Evolutionary conservation across 495 filamentous ascomycete species (phyloP).

Genomic region (Podospora conica): DNA sequence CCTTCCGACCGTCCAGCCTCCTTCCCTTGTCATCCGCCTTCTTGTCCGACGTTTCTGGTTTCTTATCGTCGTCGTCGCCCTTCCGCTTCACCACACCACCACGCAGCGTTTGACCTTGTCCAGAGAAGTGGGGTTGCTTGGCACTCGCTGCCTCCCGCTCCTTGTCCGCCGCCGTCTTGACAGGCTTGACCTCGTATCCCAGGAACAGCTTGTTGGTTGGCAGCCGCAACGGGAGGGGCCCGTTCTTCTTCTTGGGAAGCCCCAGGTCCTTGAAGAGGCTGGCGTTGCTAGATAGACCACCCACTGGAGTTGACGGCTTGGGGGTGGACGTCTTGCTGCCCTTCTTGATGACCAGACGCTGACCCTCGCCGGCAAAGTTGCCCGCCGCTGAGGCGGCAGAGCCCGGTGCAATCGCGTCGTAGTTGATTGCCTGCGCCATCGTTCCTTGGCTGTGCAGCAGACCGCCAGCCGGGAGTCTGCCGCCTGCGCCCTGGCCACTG

Average conservation of each 20-base stretch:
- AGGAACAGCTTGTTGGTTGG: constrained; percentile 91
- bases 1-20: constrained; percentile 34
- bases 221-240: constrained; percentile 80
- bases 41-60: constrained; percentile 22
- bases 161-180: constrained; percentile 72
- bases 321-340: constrained; percentile 71
- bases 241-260: constrained; percentile 50
- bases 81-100: constrained; percentile 52
- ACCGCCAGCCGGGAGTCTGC: constrained; percentile 60
- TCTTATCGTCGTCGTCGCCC: constrained; percentile 36
- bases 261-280: constrained; percentile 32
- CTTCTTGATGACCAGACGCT: constrained; percentile 74
- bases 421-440: constrained; percentile 97
- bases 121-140: constrained; percentile 71
- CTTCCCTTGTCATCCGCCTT: constrained; percentile 31
- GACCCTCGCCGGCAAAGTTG: constrained; percentile 72
- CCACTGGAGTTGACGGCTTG: constrained; percentile 72
- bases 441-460: constrained; percentile 74
- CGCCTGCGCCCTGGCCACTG: constrained; percentile 28
- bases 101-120: constrained; percentile 79
- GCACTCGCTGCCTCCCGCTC: constrained; percentile 57
- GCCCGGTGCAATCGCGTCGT: constrained; percentile 83
- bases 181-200: constrained; percentile 84
- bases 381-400: constrained; percentile 59
- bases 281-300: constrained; percentile 56